Base-by-base conservation (phyloP, 495 filamentous ascomycete species). In the Xylaria longipes region DNA sequence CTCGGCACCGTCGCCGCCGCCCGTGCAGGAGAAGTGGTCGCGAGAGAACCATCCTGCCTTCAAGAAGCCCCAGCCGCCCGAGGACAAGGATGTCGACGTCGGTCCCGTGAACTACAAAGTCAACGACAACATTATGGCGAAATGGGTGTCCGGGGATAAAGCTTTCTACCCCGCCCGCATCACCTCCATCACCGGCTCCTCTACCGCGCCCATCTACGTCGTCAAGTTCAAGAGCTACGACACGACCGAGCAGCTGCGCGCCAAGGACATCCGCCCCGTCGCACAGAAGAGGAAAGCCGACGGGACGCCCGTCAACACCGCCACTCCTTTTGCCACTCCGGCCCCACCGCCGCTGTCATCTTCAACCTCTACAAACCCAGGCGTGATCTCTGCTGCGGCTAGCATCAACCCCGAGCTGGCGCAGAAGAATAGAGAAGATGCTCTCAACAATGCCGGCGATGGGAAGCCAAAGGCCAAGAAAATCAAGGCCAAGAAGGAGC, bases 141-240 rank as follows among this genome's bases (percentile, higher is more conserved):
- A 93, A 79, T 99, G 94, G 94, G 83, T 91, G 43, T 92, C 93
- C 5, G 95, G 94, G 52, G 96, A 98, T 79, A 93, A 93, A 76
- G 86, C 87, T 9, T 97, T 95, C 86, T 98, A 98, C 83, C 92
- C 93, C 39, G 96, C 97, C 48, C 90, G 93, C 70, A 97, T 99
- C 81, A 96, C 92, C 22, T 94, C 92, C 39, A 95, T 97, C 73
- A 98, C 95, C 46, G 96, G 96, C 72, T 96, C 94, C 5, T 91
- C 91, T 25, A 91, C 89, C 65, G 91, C 91, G 43, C 97, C 95
- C 20, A 90, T 97, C 63, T 99, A 98, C 79, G 90, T 92, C 62
- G 95, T 99, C 72, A 95, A 91, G 64, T 99, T 98, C 86, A 94
- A 95, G 81, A 91, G 87, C 68, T 98, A 98, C 77, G 88, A 90